Conservation (phyloP, 2,329 filamentous ascomycete genomes). For the Thielaviopsis punctulata region DNA sequence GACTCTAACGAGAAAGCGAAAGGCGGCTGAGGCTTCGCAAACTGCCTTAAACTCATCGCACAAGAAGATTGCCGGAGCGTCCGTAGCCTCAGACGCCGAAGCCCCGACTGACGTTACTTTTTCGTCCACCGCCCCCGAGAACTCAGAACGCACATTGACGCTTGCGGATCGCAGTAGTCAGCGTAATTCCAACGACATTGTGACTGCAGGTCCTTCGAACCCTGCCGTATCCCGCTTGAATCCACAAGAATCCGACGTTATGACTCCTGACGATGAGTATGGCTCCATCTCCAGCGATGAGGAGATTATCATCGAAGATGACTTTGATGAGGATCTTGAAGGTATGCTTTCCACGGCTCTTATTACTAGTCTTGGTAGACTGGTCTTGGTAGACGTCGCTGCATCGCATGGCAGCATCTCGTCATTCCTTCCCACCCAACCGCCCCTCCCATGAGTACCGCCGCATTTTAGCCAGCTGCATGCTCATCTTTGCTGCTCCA, state of each 20-base stretch:
- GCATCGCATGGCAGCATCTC: background rate
- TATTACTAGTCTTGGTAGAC: background rate
- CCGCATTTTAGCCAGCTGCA: background rate
- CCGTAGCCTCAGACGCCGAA: constrained; percentile 30
- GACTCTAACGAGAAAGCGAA: constrained; percentile 41
- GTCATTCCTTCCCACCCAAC: background rate
- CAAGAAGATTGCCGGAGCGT: constrained; percentile 32
- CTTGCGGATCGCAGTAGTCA: background rate
- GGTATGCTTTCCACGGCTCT: background rate
- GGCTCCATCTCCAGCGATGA: constrained; percentile 56
- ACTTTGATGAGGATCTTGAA: constrained; percentile 4
- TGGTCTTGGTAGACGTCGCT: too few species aligned
- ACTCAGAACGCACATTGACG: background rate
- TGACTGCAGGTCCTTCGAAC: constrained; percentile 28
- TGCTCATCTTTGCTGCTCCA: background rate
- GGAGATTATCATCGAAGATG: constrained; percentile 48
- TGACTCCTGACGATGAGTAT: constrained; percentile 94
- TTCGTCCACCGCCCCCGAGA: background rate
- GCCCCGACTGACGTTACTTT: background rate
- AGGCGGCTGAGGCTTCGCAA: constrained; percentile 43
- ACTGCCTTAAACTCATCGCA: constrained; percentile 25
- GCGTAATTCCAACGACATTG: constrained; percentile 22
- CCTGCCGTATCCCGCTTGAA: constrained; percentile 5
- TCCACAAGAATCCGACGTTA: constrained; percentile 33
- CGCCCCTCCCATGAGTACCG: background rate